These are phyloP conservation scores for Solanum habrochaites DNA, from an alignment of 257 asterid genomes.

Conservation along the genomic window DNA sequence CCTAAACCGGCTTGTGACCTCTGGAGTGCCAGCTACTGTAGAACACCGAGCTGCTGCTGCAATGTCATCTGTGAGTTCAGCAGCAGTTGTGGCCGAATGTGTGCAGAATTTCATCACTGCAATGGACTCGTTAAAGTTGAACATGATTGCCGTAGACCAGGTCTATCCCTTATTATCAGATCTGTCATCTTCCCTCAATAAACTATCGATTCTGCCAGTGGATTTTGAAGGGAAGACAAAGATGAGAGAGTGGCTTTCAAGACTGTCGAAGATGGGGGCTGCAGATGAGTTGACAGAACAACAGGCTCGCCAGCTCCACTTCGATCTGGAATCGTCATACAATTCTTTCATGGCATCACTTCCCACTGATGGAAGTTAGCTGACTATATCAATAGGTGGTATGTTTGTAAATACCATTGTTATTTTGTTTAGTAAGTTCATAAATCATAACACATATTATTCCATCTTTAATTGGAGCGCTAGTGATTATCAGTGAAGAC, in stretches of 20 bases:
- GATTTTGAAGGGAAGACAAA: conserved; percentile 94
- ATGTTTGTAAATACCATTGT: background rate
- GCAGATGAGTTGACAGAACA: conserved; percentile 91
- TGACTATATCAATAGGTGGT: background rate
- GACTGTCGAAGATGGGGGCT: conserved; percentile 84
- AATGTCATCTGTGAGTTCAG: conserved; percentile 38
- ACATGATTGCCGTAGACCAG: conserved; percentile 94
- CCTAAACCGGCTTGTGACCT: conserved; percentile 56
- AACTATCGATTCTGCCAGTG: conserved; percentile 59
- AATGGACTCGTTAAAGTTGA: conserved; percentile 78
- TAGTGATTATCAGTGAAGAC: background rate
- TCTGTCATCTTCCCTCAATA: conserved; percentile 64
- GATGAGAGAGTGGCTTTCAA: conserved; percentile 81
- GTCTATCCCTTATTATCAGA: conserved; percentile 85
- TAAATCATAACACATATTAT: background rate
- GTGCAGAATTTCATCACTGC: conserved; percentile 90
- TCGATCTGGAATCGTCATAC: conserved; percentile 82
- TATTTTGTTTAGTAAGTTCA: background rate
- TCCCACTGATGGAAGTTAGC: conserved; percentile 55
- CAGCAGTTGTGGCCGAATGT: conserved; percentile 84
- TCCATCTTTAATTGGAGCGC: background rate
- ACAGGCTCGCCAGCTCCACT: conserved; percentile 91
- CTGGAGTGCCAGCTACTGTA: conserved; percentile 88
- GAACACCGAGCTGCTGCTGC: conserved; percentile 76
- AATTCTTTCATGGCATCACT: conserved; percentile 91